Base-by-base conservation (phyloP, 768 basidiomycete genomes). In the Lactarius trivialis region DNA sequence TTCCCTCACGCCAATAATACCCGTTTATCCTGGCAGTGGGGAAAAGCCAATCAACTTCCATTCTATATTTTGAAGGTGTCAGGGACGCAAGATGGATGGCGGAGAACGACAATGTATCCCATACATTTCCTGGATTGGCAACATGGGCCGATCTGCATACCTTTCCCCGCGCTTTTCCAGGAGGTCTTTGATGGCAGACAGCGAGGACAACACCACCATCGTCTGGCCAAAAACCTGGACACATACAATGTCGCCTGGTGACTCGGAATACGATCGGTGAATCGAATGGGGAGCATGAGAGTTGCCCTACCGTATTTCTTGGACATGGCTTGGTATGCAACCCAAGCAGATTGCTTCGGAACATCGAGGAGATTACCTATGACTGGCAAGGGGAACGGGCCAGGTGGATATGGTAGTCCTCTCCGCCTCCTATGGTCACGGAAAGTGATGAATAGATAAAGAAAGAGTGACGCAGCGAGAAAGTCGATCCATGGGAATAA, bases 341-440 rank as follows among this genome's bases (percentile, higher is more conserved):
- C 19, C 63, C 63, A 64, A 32, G 63, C 34, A 1, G 28, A 7
- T 17, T n/a, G 36, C 17, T 30, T 59, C 7, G 63, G 63, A 32
- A 60, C 50, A 45, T 64, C 58, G 19, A 60, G 21, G 8, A 56
- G 26, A 41, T 64, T 69, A 1, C 63, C 63, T 7, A 64, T 39
- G n/a, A 60, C 17, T 8, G 43, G 56, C 17, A 51, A 41, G 12
- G 56, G 14, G 11, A 11, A 32, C 4, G 61, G 61, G 2, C 56
- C 57, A 2, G 61, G 61, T 15, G 61, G 56, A 48, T 41, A 58
- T 5, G 61, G 36, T 5, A 54, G 57, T 7, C 59, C 51, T 19
- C 51, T 28, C 33, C 51, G 51, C 51, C 51, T 52, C 19, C 51
- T 52, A 12, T 52, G 32, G 30, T 52, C 51, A 8, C 51, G 51